Evolutionary conservation across 2,329 filamentous ascomycete species (phyloP).

Genomic region (Pseudogymnoascus sp.): DNA sequence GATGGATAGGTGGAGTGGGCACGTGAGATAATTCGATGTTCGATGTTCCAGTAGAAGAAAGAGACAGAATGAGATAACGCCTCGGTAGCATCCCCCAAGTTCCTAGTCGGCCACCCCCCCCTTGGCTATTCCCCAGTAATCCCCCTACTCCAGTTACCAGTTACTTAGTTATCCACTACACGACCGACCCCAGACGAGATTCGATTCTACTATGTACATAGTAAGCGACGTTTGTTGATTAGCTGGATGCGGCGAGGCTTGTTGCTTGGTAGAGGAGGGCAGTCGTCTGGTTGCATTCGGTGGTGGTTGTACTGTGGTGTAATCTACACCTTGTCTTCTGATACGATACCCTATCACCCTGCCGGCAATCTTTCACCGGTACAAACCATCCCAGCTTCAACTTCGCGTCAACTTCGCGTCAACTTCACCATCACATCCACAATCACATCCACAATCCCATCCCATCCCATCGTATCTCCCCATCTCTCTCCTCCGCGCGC

Average conservation of each 20-base stretch:
- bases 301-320: background rate
- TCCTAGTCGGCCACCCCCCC: background rate
- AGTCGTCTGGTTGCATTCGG: background rate
- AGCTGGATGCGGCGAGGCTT: constrained; percentile 5
- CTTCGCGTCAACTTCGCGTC: too few relatives aligned
- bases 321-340: background rate
- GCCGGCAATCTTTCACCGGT: background rate
- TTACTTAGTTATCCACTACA: too few relatives aligned
- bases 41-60: too few relatives aligned
- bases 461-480: background rate
- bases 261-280: background rate
- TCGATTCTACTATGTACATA: too few relatives aligned
- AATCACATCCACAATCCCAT: background rate
- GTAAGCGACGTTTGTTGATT: background rate
- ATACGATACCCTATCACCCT: background rate
- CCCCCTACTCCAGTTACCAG: background rate
- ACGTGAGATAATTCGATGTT: background rate
- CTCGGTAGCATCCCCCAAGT: background rate
- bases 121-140: background rate
- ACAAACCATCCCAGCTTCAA: background rate
- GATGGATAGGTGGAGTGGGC: background rate
- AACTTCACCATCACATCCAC: too few relatives aligned
- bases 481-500: background rate
- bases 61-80: background rate
- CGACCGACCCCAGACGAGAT: too few relatives aligned